phyloP scores from a whole-genome alignment of 176 grass and related monocot genomes.

The Triticum aestivum region DNA sequence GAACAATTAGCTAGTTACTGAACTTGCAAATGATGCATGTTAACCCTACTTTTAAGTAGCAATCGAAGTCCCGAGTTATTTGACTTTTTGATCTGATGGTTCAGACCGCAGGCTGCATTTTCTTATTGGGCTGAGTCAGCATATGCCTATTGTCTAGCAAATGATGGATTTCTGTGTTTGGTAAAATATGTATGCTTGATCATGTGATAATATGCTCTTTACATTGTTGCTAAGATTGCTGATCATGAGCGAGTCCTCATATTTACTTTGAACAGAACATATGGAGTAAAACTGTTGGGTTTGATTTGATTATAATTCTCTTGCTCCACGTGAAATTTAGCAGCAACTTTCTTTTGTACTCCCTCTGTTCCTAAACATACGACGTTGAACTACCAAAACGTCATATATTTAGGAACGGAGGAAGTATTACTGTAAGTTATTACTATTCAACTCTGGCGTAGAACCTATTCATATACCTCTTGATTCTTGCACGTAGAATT shows the following conservation, averaged over 20 bases:
- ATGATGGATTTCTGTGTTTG: not conserved
- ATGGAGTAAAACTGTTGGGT: constrained; percentile 6
- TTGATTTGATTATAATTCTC: not conserved
- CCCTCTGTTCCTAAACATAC: too few species aligned
- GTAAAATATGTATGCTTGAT: constrained; percentile 4
- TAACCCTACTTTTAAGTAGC: constrained; percentile 12
- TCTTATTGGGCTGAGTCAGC: not conserved
- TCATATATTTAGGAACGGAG: too few species aligned
- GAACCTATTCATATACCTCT: not conserved
- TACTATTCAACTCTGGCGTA: not conserved
- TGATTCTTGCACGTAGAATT: not conserved
- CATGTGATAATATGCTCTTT: not conserved
- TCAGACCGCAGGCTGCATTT: not conserved
- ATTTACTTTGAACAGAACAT: not conserved
- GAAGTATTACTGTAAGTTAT: not conserved
- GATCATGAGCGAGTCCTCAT: not conserved
- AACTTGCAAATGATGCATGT: not conserved
- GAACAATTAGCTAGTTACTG: constrained; percentile 22
- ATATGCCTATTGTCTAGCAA: not conserved
- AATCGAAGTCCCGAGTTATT: not conserved
- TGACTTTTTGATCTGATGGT: constrained; percentile 6
- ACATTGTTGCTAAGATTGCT: not conserved
- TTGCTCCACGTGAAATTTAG: not conserved
- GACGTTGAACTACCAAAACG: too few species aligned
- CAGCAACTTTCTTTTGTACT: not conserved